phyloP scores from a whole-genome alignment of 1,139 yeast species.

The Taphrina communis region DNA sequence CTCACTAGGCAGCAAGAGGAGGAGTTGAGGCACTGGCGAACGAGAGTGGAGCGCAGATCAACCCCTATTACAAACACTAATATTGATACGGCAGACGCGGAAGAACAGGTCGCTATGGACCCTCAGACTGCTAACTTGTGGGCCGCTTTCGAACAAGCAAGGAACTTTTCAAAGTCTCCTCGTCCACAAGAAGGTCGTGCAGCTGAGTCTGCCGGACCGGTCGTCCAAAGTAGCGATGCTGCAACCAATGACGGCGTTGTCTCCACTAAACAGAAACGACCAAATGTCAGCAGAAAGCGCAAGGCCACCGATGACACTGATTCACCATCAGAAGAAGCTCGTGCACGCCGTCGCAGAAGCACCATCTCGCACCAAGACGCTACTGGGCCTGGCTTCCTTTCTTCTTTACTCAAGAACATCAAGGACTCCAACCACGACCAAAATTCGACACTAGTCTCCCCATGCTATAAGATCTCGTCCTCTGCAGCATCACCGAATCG shows the following conservation, averaged over 20 bases:
- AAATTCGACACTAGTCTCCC: background rate
- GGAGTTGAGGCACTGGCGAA: conserved; percentile 33
- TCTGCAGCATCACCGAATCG: background rate
- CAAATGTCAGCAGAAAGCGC: conserved; percentile 11
- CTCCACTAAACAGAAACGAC: conserved; percentile 9
- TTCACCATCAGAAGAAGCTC: conserved; percentile 1
- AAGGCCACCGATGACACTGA: background rate
- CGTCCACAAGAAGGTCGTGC: background rate
- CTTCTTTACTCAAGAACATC: conserved; percentile 16
- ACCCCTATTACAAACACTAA: background rate
- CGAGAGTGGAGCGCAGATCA: conserved; percentile 23
- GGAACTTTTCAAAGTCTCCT: conserved; percentile 10
- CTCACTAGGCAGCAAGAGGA: conserved; percentile 24
- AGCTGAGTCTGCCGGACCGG: background rate
- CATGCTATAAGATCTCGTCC: background rate
- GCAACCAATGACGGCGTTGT: background rate
- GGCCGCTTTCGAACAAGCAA: conserved; percentile 35
- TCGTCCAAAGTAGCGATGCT: background rate
- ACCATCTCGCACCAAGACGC: background rate
- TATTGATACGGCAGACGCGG: background rate
- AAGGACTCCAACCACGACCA: conserved; percentile 10
- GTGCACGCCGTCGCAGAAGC: background rate
- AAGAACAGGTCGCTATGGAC: conserved; percentile 9
- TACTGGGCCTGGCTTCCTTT: conserved; percentile 6
- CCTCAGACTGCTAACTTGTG: conserved; percentile 24